phyloP scores from a whole-genome alignment of 139 green algal species.

The Closterium sp. region DNA sequence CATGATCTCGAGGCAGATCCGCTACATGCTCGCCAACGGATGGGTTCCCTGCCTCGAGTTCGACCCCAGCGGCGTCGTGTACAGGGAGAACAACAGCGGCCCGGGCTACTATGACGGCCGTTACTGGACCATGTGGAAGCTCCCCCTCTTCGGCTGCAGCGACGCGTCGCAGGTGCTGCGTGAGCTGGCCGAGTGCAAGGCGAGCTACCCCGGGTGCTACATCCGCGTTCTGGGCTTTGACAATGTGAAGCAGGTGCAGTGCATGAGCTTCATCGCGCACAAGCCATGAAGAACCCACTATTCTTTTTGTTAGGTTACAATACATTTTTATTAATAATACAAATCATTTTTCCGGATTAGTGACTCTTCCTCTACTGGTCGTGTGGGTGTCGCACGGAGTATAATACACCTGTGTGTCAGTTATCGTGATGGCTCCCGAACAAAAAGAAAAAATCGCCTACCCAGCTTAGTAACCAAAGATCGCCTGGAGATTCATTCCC shows the following conservation, averaged over 20 bases:
- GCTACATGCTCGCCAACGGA: constrained; percentile 92
- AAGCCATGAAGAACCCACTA: constrained; percentile 20
- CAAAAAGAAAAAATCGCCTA: too few species aligned
- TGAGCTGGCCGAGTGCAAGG: constrained; percentile 80
- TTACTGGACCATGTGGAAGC: constrained; percentile 99
- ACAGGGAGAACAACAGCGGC: constrained; percentile 51
- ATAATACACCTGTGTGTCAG: too few species aligned
- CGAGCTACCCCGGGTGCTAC: constrained; percentile 64
- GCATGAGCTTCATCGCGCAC: constrained; percentile 68
- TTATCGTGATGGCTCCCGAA: too few species aligned
- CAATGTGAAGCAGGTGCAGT: constrained; percentile 74
- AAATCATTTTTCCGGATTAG: too few species aligned
- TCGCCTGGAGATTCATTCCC: too few species aligned
- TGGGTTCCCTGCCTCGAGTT: constrained; percentile 95
- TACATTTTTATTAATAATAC: too few species aligned
- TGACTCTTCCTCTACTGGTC: too few species aligned
- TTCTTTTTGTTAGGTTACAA: too few species aligned
- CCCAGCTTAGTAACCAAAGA: too few species aligned
- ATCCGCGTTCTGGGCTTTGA: constrained; percentile 86
- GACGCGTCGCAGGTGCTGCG: constrained; percentile 84
- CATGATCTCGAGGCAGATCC: constrained; percentile 89
- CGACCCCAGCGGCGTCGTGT: constrained; percentile 53
- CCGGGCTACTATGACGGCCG: constrained; percentile 82
- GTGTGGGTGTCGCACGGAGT: too few species aligned
- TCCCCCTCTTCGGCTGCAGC: constrained; percentile 99